Conservation (phyloP, 306 rosid genomes). For the Castanea mollissima region DNA sequence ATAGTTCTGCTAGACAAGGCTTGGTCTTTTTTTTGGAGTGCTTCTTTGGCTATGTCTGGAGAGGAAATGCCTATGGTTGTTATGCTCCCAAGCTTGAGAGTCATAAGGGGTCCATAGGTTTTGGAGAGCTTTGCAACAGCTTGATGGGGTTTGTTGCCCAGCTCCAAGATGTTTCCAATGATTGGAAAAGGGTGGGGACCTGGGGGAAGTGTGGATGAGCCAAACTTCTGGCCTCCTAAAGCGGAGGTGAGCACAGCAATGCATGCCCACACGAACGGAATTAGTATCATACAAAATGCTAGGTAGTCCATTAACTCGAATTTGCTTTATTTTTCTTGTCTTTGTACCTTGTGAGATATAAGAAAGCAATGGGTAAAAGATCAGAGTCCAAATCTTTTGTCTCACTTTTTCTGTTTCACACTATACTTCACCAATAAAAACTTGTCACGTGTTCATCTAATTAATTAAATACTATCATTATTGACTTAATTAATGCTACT, state of each 20-base stretch:
- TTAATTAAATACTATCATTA: too few relatives aligned
- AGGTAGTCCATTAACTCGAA: not conserved
- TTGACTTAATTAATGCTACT: too few relatives aligned
- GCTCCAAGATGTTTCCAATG: slow-evolving; percentile 44
- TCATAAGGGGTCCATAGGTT: slow-evolving; percentile 32
- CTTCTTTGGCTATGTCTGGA: slow-evolving; percentile 16
- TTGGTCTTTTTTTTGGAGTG: not conserved
- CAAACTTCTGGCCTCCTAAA: not conserved
- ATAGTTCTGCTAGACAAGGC: not conserved
- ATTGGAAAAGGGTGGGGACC: slow-evolving; percentile 49
- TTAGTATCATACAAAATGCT: not conserved
- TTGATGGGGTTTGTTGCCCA: slow-evolving; percentile 41
- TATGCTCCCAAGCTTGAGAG: slow-evolving; percentile 31
- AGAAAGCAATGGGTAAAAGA: too few relatives aligned
- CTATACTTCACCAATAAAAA: too few relatives aligned
- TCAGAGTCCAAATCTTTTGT: too few relatives aligned
- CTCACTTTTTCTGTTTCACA: too few relatives aligned
- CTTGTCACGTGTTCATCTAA: too few relatives aligned
- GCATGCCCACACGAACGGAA: not conserved
- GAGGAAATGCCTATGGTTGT: slow-evolving; percentile 28
- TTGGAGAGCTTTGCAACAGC: slow-evolving; percentile 32
- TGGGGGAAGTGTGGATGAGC: slow-evolving; percentile 34
- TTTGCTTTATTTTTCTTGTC: not conserved
- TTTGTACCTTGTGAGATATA: too few relatives aligned
- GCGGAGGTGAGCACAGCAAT: not conserved